Evolutionary conservation across 306 rosid species (phyloP), one percentile per base, ranked within the genome.

Genomic region (Cicer cuneatum): DNA sequence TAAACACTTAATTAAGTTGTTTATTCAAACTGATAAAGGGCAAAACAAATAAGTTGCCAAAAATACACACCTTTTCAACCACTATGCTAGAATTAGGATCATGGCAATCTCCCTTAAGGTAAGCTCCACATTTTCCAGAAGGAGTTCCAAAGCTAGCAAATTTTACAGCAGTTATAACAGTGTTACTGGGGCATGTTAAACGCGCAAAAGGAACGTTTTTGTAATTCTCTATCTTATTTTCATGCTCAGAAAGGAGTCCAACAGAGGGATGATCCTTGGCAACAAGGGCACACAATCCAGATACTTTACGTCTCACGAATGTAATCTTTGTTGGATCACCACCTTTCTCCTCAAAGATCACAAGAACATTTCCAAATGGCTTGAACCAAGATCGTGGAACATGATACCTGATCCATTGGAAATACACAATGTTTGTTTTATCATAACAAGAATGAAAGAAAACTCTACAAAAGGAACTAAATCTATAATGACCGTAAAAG

Each of bases 341-440:
- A 19, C 98, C 97, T 73, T 80, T 88, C 88, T 93, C 98, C 80
- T 93, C 98, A 48, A 91, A 93, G 78, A 93, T 81, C 69, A 89
- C 94, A 75, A 93, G 84, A 74, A 84, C 38, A 42, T 93, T 93
- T 83, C 96, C 98, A 38, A 96, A 78, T 66, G 92, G 91, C 81
- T 88, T 93, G 90, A 93, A 91, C 97, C 98, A 93, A 53, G 98
- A 91, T 70, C 97, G 78, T 46, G 98, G 98, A 83, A 93, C 90
- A 69, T 93, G 98, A 78, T 93, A 93, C 98, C 98, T 93, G 78
- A 38, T 60, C 49, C 78, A 77, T 13, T 54, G 78, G 68, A 74
- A 63, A 65, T 2, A 21, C 15, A 57, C 5, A 62, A 35, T 39
- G 37, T 54, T 37, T 39, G 18, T 54, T 37, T 63, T 37, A 46